Evolutionary conservation across 1,284 basidiomycete species (phyloP).

Genomic region (Porogramme epimiltina): DNA sequence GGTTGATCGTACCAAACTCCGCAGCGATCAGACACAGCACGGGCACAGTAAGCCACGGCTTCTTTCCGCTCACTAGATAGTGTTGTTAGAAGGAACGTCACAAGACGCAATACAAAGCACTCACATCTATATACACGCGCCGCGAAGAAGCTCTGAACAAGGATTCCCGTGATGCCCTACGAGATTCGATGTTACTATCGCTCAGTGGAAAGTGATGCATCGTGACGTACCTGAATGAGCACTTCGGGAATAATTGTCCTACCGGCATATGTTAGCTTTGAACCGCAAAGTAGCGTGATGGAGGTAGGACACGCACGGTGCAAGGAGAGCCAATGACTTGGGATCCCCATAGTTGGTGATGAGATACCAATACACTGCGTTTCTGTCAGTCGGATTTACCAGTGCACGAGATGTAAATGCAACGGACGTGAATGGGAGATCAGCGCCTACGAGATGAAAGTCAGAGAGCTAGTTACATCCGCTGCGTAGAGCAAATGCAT

Average conservation of each 20-base stretch:
- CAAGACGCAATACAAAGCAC: not conserved
- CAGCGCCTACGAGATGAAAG: slow-evolving; percentile 36
- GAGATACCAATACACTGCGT: slow-evolving; percentile 52
- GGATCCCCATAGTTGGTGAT: slow-evolving; percentile 47
- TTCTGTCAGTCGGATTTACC: not conserved
- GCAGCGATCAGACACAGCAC: slow-evolving; percentile 44
- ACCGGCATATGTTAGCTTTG: too few relatives aligned
- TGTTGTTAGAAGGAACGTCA: not conserved
- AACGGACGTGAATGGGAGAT: slow-evolving; percentile 53
- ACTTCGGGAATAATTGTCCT: slow-evolving; percentile 59
- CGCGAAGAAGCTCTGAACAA: slow-evolving; percentile 58
- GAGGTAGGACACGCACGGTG: too few relatives aligned
- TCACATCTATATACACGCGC: slow-evolving; percentile 47
- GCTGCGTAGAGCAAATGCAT: not conserved
- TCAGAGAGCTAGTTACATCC: not conserved
- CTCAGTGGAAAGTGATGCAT: not conserved
- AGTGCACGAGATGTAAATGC: not conserved
- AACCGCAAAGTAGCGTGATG: too few relatives aligned
- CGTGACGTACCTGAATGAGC: slow-evolving; percentile 46
- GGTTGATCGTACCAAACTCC: slow-evolving; percentile 44
- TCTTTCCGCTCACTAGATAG: slow-evolving; percentile 45
- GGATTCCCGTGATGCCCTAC: slow-evolving; percentile 51
- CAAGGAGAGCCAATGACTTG: slow-evolving; percentile 28
- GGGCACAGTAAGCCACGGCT: slow-evolving; percentile 37
- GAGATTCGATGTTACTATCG: not conserved